Evolutionary conservation across 805 yeast genomes (phyloP).

Genomic region (Monosporozyma servazzii): DNA sequence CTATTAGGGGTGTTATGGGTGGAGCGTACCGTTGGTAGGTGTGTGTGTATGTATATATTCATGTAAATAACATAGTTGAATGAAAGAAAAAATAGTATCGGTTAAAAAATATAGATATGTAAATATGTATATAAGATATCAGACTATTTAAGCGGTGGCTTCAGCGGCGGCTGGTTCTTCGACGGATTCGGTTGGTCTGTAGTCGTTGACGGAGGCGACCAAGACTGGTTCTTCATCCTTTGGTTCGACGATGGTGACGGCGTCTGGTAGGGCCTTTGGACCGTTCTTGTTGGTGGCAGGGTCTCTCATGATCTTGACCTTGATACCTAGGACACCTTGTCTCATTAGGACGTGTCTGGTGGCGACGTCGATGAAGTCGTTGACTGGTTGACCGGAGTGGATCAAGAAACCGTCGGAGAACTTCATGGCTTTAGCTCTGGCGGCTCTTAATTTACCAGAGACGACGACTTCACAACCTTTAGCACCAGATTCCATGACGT

Average conservation of each 20-base stretch:
- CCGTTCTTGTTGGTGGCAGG: slow-evolving; percentile 80
- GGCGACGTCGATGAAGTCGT: slow-evolving; percentile 96
- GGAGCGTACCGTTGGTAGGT: slow-evolving; percentile 49
- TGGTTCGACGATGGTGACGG: slow-evolving; percentile 85
- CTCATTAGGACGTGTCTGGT: slow-evolving; percentile 99
- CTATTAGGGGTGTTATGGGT: slow-evolving; percentile 40
- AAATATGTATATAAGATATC: background rate
- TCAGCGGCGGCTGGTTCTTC: slow-evolving; percentile 8
- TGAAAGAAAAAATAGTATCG: background rate
- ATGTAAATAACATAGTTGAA: background rate
- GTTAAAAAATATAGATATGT: background rate
- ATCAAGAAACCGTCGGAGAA: slow-evolving; percentile 99
- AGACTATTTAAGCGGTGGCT: slow-evolving; percentile 4
- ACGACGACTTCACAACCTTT: slow-evolving; percentile 99
- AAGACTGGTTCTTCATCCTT: slow-evolving; percentile 81
- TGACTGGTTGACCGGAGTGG: slow-evolving; percentile 99
- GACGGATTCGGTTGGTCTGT: slow-evolving; percentile 37
- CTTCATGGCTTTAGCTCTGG: slow-evolving; percentile 99
- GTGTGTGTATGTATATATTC: background rate
- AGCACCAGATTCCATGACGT: slow-evolving; percentile 99
- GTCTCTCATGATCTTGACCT: slow-evolving; percentile 99
- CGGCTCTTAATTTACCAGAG: slow-evolving; percentile 99
- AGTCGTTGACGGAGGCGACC: slow-evolving; percentile 76
- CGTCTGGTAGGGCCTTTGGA: slow-evolving; percentile 92
- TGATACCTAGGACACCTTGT: slow-evolving; percentile 99